Percentiles rank a stretch among this genome's conserved stretches.
Evolutionary conservation across 495 filamentous ascomycete species (phyloP).

Genomic region (Daldinia childiae): DNA sequence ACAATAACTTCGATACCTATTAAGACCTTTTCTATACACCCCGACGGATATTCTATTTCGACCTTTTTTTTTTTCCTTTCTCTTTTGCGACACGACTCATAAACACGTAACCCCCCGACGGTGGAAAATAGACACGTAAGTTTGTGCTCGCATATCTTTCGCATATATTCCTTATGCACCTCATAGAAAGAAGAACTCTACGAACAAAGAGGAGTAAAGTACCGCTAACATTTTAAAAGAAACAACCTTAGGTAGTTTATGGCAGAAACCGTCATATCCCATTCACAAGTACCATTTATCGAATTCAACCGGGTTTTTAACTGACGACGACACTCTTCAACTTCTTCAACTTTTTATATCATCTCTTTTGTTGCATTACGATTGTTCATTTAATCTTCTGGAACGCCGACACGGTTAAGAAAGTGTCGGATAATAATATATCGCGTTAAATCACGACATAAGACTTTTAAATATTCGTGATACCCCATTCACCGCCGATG

Average conservation of each 20-base stretch:
- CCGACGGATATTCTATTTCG: slow-evolving; percentile 24
- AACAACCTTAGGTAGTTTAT: slow-evolving; percentile 16
- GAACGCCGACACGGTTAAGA: slow-evolving; percentile 19
- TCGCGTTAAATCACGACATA: slow-evolving; percentile 19
- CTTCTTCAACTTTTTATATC: too few relatives aligned
- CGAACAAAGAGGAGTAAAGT: slow-evolving; percentile 26
- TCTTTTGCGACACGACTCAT: slow-evolving; percentile 21
- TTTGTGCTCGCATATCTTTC: slow-evolving; percentile 5
- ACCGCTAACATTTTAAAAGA: slow-evolving; percentile 22
- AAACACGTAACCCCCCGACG: slow-evolving; percentile 10
- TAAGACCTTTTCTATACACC: slow-evolving; percentile 12
- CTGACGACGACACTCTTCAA: slow-evolving; percentile 16
- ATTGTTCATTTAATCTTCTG: slow-evolving; percentile 13
- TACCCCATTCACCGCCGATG: slow-evolving; percentile 36
- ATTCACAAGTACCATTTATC: slow-evolving; percentile 29
- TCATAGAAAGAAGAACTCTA: slow-evolving; percentile 19
- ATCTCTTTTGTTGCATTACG: slow-evolving; percentile 38
- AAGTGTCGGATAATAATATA: slow-evolving; percentile 21
- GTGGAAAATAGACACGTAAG: slow-evolving; percentile 35
- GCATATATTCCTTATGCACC: slow-evolving; percentile 4
- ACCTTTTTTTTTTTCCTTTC: not conserved
- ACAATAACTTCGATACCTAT: slow-evolving; percentile 10
- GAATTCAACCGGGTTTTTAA: slow-evolving; percentile 10
- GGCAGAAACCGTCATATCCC: slow-evolving; percentile 8
- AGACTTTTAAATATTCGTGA: slow-evolving; percentile 2